Conservation (phyloP, 495 filamentous ascomycete species). For the Penicillium roqueforti region DNA sequence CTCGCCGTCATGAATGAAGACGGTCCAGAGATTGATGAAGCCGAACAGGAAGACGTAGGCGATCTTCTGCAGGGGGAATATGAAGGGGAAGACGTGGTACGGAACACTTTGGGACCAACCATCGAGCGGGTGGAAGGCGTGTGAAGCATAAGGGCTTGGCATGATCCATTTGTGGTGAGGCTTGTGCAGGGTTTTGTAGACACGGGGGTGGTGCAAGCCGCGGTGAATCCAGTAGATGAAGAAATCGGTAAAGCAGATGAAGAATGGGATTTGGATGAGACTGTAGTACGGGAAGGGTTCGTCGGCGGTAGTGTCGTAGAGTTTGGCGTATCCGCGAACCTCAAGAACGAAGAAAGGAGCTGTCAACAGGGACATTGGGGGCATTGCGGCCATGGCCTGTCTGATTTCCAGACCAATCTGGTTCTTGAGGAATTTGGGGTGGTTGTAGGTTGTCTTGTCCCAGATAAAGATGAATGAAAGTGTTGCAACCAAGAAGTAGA, state of each 20-base stretch:
- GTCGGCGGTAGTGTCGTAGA: slow-evolving; percentile 73
- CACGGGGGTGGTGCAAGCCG: slow-evolving; percentile 71
- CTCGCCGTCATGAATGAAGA: slow-evolving; percentile 97
- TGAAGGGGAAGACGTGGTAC: slow-evolving; percentile 89
- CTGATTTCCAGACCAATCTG: slow-evolving; percentile 83
- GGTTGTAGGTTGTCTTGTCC: slow-evolving; percentile 82
- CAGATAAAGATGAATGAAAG: slow-evolving; percentile 91
- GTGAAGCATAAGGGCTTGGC: slow-evolving; percentile 87
- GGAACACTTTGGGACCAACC: slow-evolving; percentile 89
- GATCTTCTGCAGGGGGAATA: slow-evolving; percentile 90
- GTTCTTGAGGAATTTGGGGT: slow-evolving; percentile 94
- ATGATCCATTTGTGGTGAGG: slow-evolving; percentile 99
- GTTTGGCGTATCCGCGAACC: slow-evolving; percentile 78
- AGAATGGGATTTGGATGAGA: slow-evolving; percentile 82
- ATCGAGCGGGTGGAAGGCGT: slow-evolving; percentile 94
- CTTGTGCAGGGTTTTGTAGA: slow-evolving; percentile 93
- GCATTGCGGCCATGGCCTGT: slow-evolving; percentile 71
- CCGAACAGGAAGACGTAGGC: slow-evolving; percentile 82
- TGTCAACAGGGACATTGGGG: slow-evolving; percentile 79
- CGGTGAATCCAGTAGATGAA: slow-evolving; percentile 96
- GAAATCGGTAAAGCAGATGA: slow-evolving; percentile 89
- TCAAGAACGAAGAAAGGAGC: slow-evolving; percentile 79
- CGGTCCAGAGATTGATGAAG: slow-evolving; percentile 96
- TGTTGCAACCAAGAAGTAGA: slow-evolving; percentile 81
- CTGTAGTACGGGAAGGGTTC: slow-evolving; percentile 76